Conservation (phyloP, 139 green algal genomes). For the Coccomyxa sp. region DNA sequence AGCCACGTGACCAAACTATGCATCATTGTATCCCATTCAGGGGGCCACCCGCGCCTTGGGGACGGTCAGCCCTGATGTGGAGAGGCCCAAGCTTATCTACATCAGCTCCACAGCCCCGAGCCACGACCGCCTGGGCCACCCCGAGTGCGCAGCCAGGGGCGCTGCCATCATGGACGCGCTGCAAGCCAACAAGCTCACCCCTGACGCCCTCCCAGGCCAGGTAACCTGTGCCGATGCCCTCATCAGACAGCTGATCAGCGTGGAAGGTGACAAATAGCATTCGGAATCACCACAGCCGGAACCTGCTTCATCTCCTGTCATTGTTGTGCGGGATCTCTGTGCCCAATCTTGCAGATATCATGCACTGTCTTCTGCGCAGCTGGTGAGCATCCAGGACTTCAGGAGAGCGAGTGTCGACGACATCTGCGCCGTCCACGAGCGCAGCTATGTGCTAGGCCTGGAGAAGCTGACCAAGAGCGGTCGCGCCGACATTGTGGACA, state of each 20-base stretch:
- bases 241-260: no score
- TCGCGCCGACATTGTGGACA: neutral
- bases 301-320: no score
- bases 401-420: slow-evolving; percentile 19
- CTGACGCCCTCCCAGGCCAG: slow-evolving; percentile 2
- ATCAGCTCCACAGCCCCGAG: neutral
- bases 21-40: no score
- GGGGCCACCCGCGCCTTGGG: no score
- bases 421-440: slow-evolving; percentile 48
- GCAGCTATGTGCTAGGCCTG: slow-evolving; percentile 40
- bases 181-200: slow-evolving; percentile 15
- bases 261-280: no score
- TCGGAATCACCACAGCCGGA: no score
- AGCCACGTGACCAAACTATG: no score
- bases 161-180: slow-evolving; percentile 48
- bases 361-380: neutral
- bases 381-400: slow-evolving; percentile 28
- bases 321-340: neutral
- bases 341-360: neutral
- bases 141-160: slow-evolving; percentile 48
- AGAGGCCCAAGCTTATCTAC: neutral
- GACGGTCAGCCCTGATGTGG: no score
- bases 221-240: no score
- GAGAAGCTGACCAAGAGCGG: slow-evolving; percentile 9
- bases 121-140: slow-evolving; percentile 46